phyloP scores from a whole-genome alignment of 2,329 filamentous ascomycete species.

The Leptographium radiaticola region DNA sequence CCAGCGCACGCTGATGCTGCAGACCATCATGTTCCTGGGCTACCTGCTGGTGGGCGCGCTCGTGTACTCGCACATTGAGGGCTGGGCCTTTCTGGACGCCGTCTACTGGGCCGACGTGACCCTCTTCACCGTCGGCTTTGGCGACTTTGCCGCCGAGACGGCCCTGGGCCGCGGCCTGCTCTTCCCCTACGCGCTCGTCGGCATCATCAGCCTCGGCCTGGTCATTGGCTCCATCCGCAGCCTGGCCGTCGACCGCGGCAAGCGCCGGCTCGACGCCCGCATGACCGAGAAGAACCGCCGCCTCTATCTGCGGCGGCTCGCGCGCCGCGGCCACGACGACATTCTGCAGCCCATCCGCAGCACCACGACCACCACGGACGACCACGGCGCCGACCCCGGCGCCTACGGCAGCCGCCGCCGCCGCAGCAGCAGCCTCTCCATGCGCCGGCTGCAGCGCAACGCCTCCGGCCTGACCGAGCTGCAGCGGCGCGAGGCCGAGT shows the following conservation, averaged over 20 bases:
- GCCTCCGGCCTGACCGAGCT: slow-evolving; percentile 28
- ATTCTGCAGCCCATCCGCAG: slow-evolving; percentile 35
- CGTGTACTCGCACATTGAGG: slow-evolving; percentile 60
- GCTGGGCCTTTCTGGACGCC: slow-evolving; percentile 64
- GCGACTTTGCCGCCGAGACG: slow-evolving; percentile 36
- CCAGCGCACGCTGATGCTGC: slow-evolving; percentile 79
- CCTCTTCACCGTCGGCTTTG: slow-evolving; percentile 51
- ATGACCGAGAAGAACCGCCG: slow-evolving; percentile 48
- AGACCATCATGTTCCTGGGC: slow-evolving; percentile 74
- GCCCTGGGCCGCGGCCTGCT: slow-evolving; percentile 55
- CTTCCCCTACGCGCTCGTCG: slow-evolving; percentile 72
- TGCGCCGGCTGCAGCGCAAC: background rate
- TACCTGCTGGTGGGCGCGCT: slow-evolving; percentile 70
- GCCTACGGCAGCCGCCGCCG: background rate
- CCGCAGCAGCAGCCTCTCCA: background rate
- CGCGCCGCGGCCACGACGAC: slow-evolving; percentile 28
- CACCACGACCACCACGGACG: background rate
- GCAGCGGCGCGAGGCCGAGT: slow-evolving; percentile 55
- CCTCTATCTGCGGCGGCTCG: slow-evolving; percentile 30
- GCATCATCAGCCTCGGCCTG: slow-evolving; percentile 56
- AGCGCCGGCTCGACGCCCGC: slow-evolving; percentile 38
- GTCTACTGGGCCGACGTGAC: slow-evolving; percentile 70
- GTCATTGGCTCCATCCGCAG: slow-evolving; percentile 29
- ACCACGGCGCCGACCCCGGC: slow-evolving; percentile 3
- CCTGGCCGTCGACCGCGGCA: slow-evolving; percentile 45